Conservation (phyloP, 2,329 filamentous ascomycete genomes). For the Domatiomyces globalis region DNA sequence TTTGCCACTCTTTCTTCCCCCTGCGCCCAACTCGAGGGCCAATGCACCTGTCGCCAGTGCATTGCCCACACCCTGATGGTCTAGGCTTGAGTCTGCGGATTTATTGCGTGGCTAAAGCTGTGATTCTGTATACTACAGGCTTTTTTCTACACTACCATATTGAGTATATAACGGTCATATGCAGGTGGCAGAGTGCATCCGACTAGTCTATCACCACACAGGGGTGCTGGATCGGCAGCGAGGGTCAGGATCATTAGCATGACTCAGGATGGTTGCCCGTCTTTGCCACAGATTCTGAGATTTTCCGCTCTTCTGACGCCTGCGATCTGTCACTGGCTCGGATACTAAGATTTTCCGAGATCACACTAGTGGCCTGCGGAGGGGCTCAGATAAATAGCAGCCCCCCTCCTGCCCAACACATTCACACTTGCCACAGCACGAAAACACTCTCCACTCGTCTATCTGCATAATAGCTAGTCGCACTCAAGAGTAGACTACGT, state of each 20-base stretch:
- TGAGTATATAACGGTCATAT: too few relatives aligned
- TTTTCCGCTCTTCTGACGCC: not conserved
- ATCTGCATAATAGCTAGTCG: not conserved
- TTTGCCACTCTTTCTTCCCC: slow-evolving; percentile 51
- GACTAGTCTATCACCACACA: too few relatives aligned
- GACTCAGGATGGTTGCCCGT: not conserved
- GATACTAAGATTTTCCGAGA: not conserved
- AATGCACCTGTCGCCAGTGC: slow-evolving; percentile 28
- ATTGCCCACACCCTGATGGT: not conserved
- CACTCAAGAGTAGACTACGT: not conserved
- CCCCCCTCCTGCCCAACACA: not conserved
- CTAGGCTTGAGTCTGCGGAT: too few relatives aligned
- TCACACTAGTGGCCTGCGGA: not conserved
- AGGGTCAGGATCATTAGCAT: too few relatives aligned
- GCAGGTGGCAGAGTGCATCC: too few relatives aligned
- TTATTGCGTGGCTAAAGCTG: not conserved
- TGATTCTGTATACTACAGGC: not conserved
- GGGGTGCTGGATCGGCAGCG: too few relatives aligned
- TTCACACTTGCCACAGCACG: not conserved
- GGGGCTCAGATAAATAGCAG: not conserved
- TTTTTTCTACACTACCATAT: too few relatives aligned
- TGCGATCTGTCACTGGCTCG: not conserved
- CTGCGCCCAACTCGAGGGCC: slow-evolving; percentile 25
- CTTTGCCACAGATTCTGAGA: not conserved
- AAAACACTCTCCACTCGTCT: not conserved